Conservation (phyloP, 805 yeast species). For the Ogataea dorogensis region DNA sequence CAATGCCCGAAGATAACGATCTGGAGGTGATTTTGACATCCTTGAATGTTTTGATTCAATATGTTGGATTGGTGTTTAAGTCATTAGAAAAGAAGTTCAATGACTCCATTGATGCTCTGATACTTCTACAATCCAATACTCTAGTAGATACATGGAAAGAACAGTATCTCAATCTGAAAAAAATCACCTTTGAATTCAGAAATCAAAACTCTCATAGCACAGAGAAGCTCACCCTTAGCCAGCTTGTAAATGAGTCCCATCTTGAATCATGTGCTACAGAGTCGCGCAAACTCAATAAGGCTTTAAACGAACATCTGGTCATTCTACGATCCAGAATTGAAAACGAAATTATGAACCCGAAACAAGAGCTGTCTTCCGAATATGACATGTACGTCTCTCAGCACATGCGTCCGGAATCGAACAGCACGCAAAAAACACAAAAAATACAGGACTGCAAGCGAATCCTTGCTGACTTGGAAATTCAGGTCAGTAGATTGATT, state of each 20-base stretch:
- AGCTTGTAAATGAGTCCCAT: slow-evolving; percentile 32
- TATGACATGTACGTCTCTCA: slow-evolving; percentile 43
- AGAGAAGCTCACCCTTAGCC: slow-evolving; percentile 29
- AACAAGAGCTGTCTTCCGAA: slow-evolving; percentile 37
- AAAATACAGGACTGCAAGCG: slow-evolving; percentile 21
- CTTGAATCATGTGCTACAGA: slow-evolving; percentile 35
- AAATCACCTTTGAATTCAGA: slow-evolving; percentile 26
- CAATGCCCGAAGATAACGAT: slow-evolving; percentile 29
- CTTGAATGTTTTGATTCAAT: slow-evolving; percentile 49
- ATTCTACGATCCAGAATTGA: slow-evolving; percentile 37
- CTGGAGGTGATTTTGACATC: slow-evolving; percentile 48
- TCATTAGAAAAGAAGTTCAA: slow-evolving; percentile 41
- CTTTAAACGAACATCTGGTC: slow-evolving; percentile 24
- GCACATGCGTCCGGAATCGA: slow-evolving; percentile 25
- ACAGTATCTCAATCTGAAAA: slow-evolving; percentile 30
- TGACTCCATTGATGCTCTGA: slow-evolving; percentile 34
- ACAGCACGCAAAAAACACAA: slow-evolving; percentile 14
- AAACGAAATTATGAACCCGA: slow-evolving; percentile 36
- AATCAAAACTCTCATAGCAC: slow-evolving; percentile 12
- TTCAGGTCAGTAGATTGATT: slow-evolving; percentile 22
- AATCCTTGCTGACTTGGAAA: slow-evolving; percentile 24
- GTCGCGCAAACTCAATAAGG: slow-evolving; percentile 22
- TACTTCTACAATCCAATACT: slow-evolving; percentile 40
- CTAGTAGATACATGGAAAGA: slow-evolving; percentile 42
- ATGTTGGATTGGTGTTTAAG: slow-evolving; percentile 45